Evolutionary conservation across 768 basidiomycete species (phyloP), one percentile per base, ranked within the genome.

Genomic region (Naematelia aurantialba): DNA sequence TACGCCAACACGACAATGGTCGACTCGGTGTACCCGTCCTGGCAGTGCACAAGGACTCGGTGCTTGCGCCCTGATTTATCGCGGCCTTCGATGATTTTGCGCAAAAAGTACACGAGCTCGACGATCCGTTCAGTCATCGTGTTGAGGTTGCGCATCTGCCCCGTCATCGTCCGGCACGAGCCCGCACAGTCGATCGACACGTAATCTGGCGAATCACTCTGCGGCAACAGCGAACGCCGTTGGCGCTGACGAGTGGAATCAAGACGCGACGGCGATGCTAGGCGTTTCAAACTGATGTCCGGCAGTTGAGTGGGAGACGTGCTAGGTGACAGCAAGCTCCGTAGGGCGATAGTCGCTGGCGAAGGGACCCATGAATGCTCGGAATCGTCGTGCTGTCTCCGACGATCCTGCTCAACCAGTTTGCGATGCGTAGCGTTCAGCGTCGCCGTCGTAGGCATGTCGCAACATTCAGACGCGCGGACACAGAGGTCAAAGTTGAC

Each of bases 1-100:
- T 94, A 83, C 63, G 85, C 85, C 54, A 97, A 81, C 21, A 91
- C 92, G 53, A 91, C 85, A 4, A 93, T 85, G 24, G 87, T 88
- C 10, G 89, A 88, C 76, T 97, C 93, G 22, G 94, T 97, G 79
- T 76, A 76, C 11, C 75, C 75, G 60, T 76, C 75, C 49, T 76
- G 73, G 42, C 75, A 76, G 52, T 73, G 69, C 5, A 72, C 63
- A 13, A 76, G 61, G 21, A 75, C 63, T 31, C 53, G 53, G 10
- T 64, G 51, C 47, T 66, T 67, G 22, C 45, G 34, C 2, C 60
- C 62, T 19, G 57, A 52, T 25, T 55, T 52, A 27, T 68, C 66
- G 12, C 61, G 10, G 1, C 69, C 69, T 55, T 73, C 72, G 14
- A 73, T 58, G 25, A 70, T 29, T 45, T 71, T 73, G 22, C 72